phyloP scores from a whole-genome alignment of 345 rosid genomes.

The Gossypium anomalum region DNA sequence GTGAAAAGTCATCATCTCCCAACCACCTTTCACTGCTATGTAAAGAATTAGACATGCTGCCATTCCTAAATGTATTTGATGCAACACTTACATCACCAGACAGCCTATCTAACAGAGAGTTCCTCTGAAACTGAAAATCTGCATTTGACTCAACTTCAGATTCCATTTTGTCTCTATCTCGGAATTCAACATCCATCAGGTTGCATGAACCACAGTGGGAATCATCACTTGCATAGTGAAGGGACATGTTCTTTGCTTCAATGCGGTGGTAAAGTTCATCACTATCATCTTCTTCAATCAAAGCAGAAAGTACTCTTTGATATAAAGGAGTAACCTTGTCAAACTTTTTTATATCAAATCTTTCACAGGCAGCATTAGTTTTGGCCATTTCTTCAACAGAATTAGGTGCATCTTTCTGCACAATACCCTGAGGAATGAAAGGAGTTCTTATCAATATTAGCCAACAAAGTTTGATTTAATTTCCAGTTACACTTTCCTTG shows the following conservation, averaged over 20 bases:
- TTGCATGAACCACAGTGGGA: conserved; percentile 96
- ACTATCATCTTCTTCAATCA: conserved; percentile 87
- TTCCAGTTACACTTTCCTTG: neutral
- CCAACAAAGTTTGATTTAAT: neutral
- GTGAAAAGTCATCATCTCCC: conserved; percentile 68
- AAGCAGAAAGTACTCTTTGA: conserved; percentile 85
- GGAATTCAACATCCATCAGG: conserved; percentile 72
- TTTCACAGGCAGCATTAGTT: conserved; percentile 41
- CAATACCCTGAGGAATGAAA: conserved; percentile 39
- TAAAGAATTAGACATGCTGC: conserved; percentile 56
- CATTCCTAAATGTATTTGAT: conserved; percentile 56
- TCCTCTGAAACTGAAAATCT: conserved; percentile 65
- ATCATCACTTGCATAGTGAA: conserved; percentile 89
- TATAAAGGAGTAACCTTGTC: conserved; percentile 68
- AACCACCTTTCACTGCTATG: conserved; percentile 71
- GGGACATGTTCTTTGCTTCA: conserved; percentile 70
- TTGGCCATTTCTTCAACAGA: conserved; percentile 41
- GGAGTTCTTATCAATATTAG: conserved; percentile 10
- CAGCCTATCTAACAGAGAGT: conserved; percentile 52
- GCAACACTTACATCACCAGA: conserved; percentile 67
- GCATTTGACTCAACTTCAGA: conserved; percentile 83
- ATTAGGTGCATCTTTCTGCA: conserved; percentile 39
- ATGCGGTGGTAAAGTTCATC: conserved; percentile 58
- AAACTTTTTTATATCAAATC: conserved; percentile 45
- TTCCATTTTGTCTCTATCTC: conserved; percentile 86